Base-by-base conservation (phyloP, 2,329 filamentous ascomycete species). In the Xylariaceae sp. region DNA sequence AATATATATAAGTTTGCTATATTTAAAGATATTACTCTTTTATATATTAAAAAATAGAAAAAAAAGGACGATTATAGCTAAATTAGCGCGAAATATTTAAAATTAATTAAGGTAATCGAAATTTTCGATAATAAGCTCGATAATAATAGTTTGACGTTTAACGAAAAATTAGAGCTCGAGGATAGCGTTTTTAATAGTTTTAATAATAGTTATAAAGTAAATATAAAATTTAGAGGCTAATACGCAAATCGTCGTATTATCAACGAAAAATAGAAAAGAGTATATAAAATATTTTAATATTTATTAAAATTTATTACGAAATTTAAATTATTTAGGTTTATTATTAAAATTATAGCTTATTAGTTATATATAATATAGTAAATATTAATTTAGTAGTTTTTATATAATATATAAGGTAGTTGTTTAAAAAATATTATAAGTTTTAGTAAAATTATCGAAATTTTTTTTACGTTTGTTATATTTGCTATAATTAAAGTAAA, bases 401-500 rank as follows among this genome's bases (percentile, higher is more conserved):
- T 42, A 17, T 19, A 19, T 42, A 36, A 16, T 23, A 42, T 23
- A 16, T 35, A 36, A 42, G 25, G 8, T 17, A 25, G 21, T 22
- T 42, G 22, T 16, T 35, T 42, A 34, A 36, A 36, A 16, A 17
- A 42, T 23, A n/a, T 17, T n/a, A 42, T 42, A 42, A 14, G 40
- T 16, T 23, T 42, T 23, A 23, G 22, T 17, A 42, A 42, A 36
- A 42, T 32, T 35, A 34, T 23, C 6, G 14, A 35, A 25, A 22
- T 42, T 23, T 36, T 42, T 17, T 42, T 23, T 4, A 42, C 16
- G 2, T 42, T 42, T 42, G 19, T 17, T 36, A 25, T 22, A 36
- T 42, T 36, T 23, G 22, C 16, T 23, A 42, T 42, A 42, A 42
- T 35, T 35, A 42, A 42, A 23, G n/a, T 32, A 34, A 42, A 42